phyloP scores from a whole-genome alignment of 257 asterid genomes.

The Paraleonurus japonicus region DNA sequence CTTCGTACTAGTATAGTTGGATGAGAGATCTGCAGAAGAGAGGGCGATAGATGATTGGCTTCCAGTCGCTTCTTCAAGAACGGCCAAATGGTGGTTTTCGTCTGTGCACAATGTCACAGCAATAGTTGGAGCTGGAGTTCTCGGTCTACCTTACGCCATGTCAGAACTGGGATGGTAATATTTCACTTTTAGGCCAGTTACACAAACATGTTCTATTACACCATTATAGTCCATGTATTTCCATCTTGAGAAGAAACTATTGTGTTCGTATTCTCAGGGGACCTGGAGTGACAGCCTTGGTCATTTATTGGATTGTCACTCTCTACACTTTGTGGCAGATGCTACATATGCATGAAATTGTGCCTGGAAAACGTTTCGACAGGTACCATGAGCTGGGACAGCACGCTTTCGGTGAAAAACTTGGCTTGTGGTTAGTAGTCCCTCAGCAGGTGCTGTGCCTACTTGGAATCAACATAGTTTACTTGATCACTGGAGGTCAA shows the following conservation, averaged over 20 bases:
- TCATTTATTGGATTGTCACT: not conserved
- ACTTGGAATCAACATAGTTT: conserved; percentile 47
- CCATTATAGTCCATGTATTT: not conserved
- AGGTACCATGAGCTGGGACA: conserved; percentile 57
- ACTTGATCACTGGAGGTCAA: conserved; percentile 27
- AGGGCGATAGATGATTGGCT: conserved; percentile 4
- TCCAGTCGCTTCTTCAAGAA: not conserved
- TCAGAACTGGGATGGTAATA: conserved; percentile 7
- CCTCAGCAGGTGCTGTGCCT: conserved; percentile 44
- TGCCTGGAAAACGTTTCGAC: not conserved
- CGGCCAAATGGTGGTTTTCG: conserved; percentile 3
- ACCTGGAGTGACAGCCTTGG: conserved; percentile 7
- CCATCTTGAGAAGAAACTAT: not conserved
- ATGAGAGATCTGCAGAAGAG: not conserved
- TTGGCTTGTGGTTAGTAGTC: conserved; percentile 54
- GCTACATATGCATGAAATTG: not conserved
- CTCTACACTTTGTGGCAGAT: conserved; percentile 6
- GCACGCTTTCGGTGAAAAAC: conserved; percentile 49
- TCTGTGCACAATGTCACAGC: not conserved
- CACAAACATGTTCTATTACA: too few relatives aligned
- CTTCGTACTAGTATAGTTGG: not conserved
- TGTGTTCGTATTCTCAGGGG: not conserved
- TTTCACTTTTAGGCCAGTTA: not conserved
- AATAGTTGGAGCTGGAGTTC: not conserved
- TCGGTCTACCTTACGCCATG: conserved; percentile 6